phyloP scores from a whole-genome alignment of 2,329 filamentous ascomycete species.

The Nothomitra cinnamomea region DNA sequence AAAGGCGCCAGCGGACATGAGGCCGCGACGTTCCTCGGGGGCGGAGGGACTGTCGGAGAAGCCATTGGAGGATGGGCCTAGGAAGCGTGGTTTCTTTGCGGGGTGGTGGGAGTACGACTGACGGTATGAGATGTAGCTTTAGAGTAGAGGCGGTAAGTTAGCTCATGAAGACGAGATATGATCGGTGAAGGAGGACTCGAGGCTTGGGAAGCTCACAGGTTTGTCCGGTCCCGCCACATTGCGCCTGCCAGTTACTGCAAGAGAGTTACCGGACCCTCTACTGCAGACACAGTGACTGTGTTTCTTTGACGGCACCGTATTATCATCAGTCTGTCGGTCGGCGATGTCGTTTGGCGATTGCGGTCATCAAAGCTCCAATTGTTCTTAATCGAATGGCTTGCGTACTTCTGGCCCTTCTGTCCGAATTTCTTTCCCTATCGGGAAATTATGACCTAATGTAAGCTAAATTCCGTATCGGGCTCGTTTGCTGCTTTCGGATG shows the following conservation, averaged over 20 bases:
- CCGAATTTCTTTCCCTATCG: too few species aligned
- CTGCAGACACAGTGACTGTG: background rate
- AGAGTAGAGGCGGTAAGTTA: background rate
- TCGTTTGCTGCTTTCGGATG: background rate
- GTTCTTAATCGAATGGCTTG: too few species aligned
- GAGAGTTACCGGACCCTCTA: background rate
- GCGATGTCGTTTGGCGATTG: background rate
- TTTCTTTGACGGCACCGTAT: background rate
- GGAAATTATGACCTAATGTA: background rate
- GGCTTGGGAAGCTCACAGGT: conserved; percentile 59
- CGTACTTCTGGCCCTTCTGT: too few species aligned
- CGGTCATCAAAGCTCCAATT: too few species aligned
- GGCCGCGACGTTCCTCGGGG: conserved; percentile 55
- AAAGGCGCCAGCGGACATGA: conserved; percentile 65
- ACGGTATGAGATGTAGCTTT: conserved; percentile 93
- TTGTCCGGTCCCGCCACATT: conserved; percentile 99
- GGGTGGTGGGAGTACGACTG: conserved; percentile 97
- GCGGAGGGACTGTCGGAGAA: conserved; percentile 41
- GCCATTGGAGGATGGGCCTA: conserved; percentile 37
- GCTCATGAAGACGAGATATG: background rate
- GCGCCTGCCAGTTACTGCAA: conserved; percentile 23
- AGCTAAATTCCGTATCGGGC: background rate
- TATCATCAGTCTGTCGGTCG: background rate
- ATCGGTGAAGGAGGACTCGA: background rate
- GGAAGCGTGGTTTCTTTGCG: conserved; percentile 62